Evolutionary conservation across 768 basidiomycete species (phyloP), one percentile per base, ranked within the genome.

Genomic region (Russula foetens): DNA sequence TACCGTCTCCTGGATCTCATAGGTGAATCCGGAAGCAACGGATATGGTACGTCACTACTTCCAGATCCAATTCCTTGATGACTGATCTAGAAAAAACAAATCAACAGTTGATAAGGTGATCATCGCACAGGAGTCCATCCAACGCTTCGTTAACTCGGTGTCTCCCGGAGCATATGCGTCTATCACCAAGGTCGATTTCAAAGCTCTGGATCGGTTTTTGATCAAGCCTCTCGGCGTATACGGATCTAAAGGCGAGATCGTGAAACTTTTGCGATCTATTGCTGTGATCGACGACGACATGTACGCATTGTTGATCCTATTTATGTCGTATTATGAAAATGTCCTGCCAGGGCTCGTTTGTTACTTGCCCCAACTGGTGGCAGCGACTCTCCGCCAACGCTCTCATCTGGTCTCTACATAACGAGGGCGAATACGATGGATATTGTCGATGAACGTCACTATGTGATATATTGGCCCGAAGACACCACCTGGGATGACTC

Each of bases 401-500:
- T 84, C 12, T 75, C 79, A 6, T 79, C 83, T 23, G 83, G 83
- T 17, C 66, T 84, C 11, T 84, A 84, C 60, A 63, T 80, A 28
- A 70, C 75, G 31, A 71, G 69, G 29, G 45, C 59, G 23, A 33
- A 24, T 19, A 43, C 17, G 24, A 38, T 33, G 21, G 61, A 48
- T 1, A 59, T 62, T 2, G 39, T 43, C 7, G 68, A 73, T 35
- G 53, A 64, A 14, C 68, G 73, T 29, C 53, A 80, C 11, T 82
- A 80, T 55, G 75, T 82, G 19, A 66, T 85, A 7, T 84, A 81
- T 59, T 86, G 84, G 84, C 84, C 84, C 0, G 81, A 86, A 63
- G 74, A 79, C 28, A 75, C 71, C 2, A 84, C 83, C 0, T 85
- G 84, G 84, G 69, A 79, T 50, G 82, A 84, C 67, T 70, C 73